Base-by-base conservation (phyloP, 2,329 filamentous ascomycete species). In the Hysterium pulicare region DNA sequence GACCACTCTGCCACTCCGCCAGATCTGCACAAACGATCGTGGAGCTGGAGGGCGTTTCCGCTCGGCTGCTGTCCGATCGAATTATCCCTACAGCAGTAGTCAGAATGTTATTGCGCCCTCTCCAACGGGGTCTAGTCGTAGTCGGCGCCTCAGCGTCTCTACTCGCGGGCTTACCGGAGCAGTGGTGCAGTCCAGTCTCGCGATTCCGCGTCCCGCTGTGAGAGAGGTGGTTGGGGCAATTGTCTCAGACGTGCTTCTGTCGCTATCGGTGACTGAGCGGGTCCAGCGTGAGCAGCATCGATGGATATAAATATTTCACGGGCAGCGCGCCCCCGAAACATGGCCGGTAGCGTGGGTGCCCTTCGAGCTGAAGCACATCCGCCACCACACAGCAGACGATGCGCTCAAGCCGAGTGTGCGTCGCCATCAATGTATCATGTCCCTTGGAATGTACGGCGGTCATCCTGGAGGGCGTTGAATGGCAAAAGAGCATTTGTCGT, bases 21-120 rank as follows among this genome's bases (percentile, higher is more conserved):
- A 59, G 56, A 61, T 62, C 53, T 62, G 54, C 54, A 58, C 39
- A 51, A n/a, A 50, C 51, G 50, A 59, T 62, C 49, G 59, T 57
- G 59, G n/a, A n/a, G n/a, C n/a, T 58, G 55, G 63, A 53, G 50
- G 50, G 49, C 49, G 41, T n/a, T 54, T 48, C 50, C 53, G 50
- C 15, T 28, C 21, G 34, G 34, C 34, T n/a, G 20, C 13, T 15
- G 7, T 33, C 9, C 31, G 31, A 33, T 33, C 31, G 8, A 19
- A 8, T 33, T 7, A 17, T 15, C 31, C 31, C 24, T 28, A 28
- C 24, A 28, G 24, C 24, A 28, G 8, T 28, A 8, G 24, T 28
- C 24, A 28, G 24, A 28, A 28, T 28, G 24, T 13, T 28, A 13
- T 28, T 13, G 24, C 13, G 24, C 24, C 24, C 24, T 28, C 24